phyloP scores from a whole-genome alignment of 2,329 filamentous ascomycete species.

The Pestalotiopsis sp. region DNA sequence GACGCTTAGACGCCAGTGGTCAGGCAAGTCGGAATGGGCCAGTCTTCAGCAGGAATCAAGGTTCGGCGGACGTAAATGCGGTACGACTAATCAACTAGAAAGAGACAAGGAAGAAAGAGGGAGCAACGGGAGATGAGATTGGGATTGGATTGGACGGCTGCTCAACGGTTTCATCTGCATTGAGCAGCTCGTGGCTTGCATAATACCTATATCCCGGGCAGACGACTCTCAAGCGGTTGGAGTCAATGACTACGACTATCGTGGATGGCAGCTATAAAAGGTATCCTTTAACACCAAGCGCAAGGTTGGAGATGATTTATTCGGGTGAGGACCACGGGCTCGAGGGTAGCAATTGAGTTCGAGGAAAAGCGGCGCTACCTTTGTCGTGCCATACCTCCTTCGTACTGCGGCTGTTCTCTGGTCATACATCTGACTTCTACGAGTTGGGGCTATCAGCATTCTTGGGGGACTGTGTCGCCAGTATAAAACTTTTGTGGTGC shows the following conservation, averaged over 20 bases:
- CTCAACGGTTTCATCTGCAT: neutral
- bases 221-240: neutral
- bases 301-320: neutral
- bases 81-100: neutral
- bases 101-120: neutral
- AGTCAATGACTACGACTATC: neutral
- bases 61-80: neutral
- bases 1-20: neutral
- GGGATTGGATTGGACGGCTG: neutral
- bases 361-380: neutral
- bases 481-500: neutral
- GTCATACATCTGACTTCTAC: neutral
- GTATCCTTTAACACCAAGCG: neutral
- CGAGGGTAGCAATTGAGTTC: neutral
- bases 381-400: neutral
- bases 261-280: conserved; percentile 3
- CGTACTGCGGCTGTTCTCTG: neutral
- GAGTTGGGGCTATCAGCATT: too few species aligned
- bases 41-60: neutral
- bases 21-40: neutral
- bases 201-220: neutral
- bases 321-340: neutral
- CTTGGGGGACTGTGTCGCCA: too few species aligned
- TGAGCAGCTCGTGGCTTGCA: neutral
- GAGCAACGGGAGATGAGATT: neutral